These are phyloP conservation scores for Gaillardinia entomophila DNA, from an alignment of 805 yeast genomes.

Conservation along the genomic window DNA sequence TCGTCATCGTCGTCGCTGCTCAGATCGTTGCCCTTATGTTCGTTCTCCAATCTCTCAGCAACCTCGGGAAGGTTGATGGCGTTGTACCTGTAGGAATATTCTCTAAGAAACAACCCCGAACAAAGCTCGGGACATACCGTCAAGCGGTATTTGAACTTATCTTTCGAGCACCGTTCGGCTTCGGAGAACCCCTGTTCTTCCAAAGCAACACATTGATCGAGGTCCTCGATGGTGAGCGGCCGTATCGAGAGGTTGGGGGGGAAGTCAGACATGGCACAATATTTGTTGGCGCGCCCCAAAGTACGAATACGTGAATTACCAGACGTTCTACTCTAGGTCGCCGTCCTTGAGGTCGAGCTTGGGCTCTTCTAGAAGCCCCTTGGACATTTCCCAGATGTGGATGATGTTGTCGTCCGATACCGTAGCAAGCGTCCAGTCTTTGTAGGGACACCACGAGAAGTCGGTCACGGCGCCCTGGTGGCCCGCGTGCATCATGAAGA, in stretches of 20 bases:
- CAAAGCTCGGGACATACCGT: constrained; percentile 84
- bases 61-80: constrained; percentile 37
- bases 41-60: constrained; percentile 27
- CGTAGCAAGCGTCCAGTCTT: constrained; percentile 74
- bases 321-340: constrained; percentile 18
- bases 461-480: constrained; percentile 76
- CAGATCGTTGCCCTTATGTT: constrained; percentile 9
- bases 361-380: constrained; percentile 18
- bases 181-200: constrained; percentile 70
- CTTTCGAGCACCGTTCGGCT: constrained; percentile 62
- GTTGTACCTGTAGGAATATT: constrained; percentile 44
- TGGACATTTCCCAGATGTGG: constrained; percentile 50
- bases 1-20: constrained; percentile 17
- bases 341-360: constrained; percentile 7
- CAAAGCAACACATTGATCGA: constrained; percentile 52
- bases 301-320: neutral
- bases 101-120: constrained; percentile 79
- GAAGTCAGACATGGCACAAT: constrained; percentile 33
- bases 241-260: constrained; percentile 48
- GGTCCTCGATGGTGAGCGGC: constrained; percentile 74
- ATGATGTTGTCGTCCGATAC: constrained; percentile 58
- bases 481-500: constrained; percentile 90
- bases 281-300: neutral
- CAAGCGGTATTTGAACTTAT: constrained; percentile 61
- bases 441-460: constrained; percentile 60